Base-by-base conservation (phyloP, 139 green algal species). In the Monoraphidium neglectum region DNA sequence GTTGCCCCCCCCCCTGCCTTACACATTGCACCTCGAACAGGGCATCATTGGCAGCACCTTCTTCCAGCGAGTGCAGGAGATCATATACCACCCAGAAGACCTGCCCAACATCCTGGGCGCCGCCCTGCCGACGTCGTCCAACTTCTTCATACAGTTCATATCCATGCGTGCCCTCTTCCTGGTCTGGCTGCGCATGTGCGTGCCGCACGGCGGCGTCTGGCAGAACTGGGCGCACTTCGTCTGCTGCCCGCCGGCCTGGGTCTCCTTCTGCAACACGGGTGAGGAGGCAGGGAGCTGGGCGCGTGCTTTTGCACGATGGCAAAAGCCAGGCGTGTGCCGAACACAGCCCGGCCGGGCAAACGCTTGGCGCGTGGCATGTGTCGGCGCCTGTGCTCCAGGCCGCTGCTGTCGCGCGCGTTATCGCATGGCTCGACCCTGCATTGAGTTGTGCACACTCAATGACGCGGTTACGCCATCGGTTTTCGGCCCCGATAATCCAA, bases 101-200 rank as follows among this genome's bases (percentile, higher is more conserved):
- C 89, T 97, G 35, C 80, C 90, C 54, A 74, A 62, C 53, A 72
- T 92, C 16, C 72, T 97, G 26, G 92, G 92, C 8, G 82, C 77
- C 1, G 92, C 90, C 56, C 83, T 97, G 46, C 93, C 93, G 21
- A 77, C 83, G 35, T 90, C 87, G 51, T 92, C 86, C 74, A 97
- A 97, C 84, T 97, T 95, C 85, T 97, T 97, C 87, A 90, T 97
- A 68, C 91, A 86, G 76, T 93, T 92, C 72, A 79, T 90, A 33
- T 71, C 76, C 49, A 72, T 86, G 71, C 72, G 82, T 2, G 71
- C 77, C 23, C 59, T 87, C 24, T 82, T 83, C 35, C 57, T 79
- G n/a, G 43, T 84, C 21, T 82, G 78, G 40, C 47, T 84, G 75
- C 74, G 74, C 28, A 56, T 88, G 75, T 60, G 82, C 21, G 59